Conservation (phyloP, 331 rosid genomes). For the Telfairia occidentalis region DNA sequence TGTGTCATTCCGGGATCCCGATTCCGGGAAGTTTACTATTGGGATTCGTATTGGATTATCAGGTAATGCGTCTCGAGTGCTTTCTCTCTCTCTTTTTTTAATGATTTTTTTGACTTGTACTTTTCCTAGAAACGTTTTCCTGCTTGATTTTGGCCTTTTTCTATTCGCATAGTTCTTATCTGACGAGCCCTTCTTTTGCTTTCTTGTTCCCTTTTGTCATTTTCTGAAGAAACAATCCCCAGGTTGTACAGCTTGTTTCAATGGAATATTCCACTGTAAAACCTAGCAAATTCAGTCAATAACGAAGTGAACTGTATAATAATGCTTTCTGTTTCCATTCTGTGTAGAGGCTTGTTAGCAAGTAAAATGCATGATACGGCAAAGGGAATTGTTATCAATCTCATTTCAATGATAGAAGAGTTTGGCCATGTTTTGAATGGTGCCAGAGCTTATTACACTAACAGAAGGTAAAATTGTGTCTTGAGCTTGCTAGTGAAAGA, state of each 20-base stretch:
- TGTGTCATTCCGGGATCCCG: slow-evolving; percentile 62
- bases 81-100: not conserved
- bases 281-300: not conserved
- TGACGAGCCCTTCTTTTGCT: not conserved
- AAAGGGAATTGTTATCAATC: slow-evolving; percentile 48
- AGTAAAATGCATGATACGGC: slow-evolving; percentile 87
- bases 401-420: slow-evolving; percentile 47
- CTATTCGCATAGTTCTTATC: not conserved
- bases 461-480: slow-evolving; percentile 50
- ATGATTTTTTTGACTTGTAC: not conserved
- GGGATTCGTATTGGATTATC: slow-evolving; percentile 89
- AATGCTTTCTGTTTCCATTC: not conserved
- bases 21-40: slow-evolving; percentile 72
- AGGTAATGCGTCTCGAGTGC: slow-evolving; percentile 21
- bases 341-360: slow-evolving; percentile 65
- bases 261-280: not conserved
- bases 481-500: not conserved
- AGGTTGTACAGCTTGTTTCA: not conserved
- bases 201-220: not conserved
- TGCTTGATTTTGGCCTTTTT: not conserved
- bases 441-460: slow-evolving; percentile 75
- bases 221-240: not conserved
- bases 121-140: not conserved
- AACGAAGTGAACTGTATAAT: too few relatives aligned
- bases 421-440: slow-evolving; percentile 84